Evolutionary conservation across 2,329 filamentous ascomycete genomes (phyloP).

Genomic region (Epichloe sp.): DNA sequence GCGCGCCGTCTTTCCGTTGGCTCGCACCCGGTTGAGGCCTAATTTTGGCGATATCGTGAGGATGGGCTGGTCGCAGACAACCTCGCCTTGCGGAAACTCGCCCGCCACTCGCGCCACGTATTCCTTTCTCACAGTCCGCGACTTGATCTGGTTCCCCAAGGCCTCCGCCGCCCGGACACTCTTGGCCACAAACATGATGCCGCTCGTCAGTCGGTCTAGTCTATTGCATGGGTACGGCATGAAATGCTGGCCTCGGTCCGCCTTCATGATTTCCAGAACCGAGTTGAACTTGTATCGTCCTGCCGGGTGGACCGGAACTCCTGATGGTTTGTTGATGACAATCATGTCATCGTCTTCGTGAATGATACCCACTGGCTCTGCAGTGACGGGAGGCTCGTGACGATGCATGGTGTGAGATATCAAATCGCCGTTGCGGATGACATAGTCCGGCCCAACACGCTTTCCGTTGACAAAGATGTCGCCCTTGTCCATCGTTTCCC

Average conservation of each 20-base stretch:
- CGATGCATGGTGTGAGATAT: slow-evolving; percentile 90
- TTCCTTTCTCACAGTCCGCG: slow-evolving; percentile 80
- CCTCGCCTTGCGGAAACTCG: slow-evolving; percentile 79
- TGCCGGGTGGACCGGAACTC: slow-evolving; percentile 88
- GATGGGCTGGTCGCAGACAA: slow-evolving; percentile 88
- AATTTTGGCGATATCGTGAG: slow-evolving; percentile 90
- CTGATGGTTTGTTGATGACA: slow-evolving; percentile 92
- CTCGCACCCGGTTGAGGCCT: slow-evolving; percentile 84
- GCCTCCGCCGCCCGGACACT: slow-evolving; percentile 64
- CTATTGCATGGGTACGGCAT: slow-evolving; percentile 67
- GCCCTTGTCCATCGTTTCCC: slow-evolving; percentile 66
- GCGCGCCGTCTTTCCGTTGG: slow-evolving; percentile 76
- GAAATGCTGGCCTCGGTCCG: slow-evolving; percentile 48
- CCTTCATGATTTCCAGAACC: slow-evolving; percentile 82
- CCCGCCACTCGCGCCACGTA: slow-evolving; percentile 88
- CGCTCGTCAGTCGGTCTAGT: slow-evolving; percentile 86
- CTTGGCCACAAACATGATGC: slow-evolving; percentile 97
- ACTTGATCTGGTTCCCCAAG: slow-evolving; percentile 63
- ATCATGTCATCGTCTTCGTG: slow-evolving; percentile 90
- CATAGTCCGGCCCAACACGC: slow-evolving; percentile 49
- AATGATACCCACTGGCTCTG: slow-evolving; percentile 64
- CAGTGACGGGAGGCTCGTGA: slow-evolving; percentile 87
- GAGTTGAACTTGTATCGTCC: slow-evolving; percentile 95
- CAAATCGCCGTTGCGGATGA: slow-evolving; percentile 77
- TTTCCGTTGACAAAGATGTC: slow-evolving; percentile 71